Conservation (phyloP, 257 asterid species). For the Craterostigma plantagineum region DNA sequence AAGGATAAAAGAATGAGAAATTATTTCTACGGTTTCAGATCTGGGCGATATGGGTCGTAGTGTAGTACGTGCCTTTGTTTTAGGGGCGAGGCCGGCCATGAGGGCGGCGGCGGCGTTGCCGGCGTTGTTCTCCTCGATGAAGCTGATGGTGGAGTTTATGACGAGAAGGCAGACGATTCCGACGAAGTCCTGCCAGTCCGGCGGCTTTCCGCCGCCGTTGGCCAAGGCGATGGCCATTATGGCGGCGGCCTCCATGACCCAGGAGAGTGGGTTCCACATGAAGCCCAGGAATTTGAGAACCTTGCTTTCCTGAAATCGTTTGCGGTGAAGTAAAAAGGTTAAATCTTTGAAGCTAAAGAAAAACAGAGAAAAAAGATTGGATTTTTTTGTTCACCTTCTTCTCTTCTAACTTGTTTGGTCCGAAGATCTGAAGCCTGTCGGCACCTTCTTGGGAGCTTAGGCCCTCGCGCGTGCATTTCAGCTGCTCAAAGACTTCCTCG, state of each 20-base stretch:
- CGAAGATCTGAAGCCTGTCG: slow-evolving; percentile 3
- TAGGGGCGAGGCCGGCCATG: slow-evolving; percentile 35
- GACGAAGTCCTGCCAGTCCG: slow-evolving; percentile 90
- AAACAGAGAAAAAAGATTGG: neutral
- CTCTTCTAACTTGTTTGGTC: slow-evolving; percentile 5
- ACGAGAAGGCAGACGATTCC: slow-evolving; percentile 85
- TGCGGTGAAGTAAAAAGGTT: neutral
- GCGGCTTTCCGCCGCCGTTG: slow-evolving; percentile 79
- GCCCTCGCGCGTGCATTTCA: slow-evolving; percentile 2
- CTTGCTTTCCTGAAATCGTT: slow-evolving; percentile 50
- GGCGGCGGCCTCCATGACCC: slow-evolving; percentile 99
- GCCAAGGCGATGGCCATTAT: slow-evolving; percentile 90
- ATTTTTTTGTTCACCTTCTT: neutral
- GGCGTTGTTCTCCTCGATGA: slow-evolving; percentile 92
- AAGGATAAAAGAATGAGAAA: neutral
- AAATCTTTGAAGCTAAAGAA: neutral
- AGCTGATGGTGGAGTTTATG: slow-evolving; percentile 96
- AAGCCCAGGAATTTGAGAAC: slow-evolving; percentile 83
- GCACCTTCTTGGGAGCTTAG: neutral
- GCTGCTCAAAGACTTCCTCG: slow-evolving; percentile 6
- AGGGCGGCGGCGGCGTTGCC: slow-evolving; percentile 99
- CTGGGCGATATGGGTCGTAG: neutral
- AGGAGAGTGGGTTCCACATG: slow-evolving; percentile 99
- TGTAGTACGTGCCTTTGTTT: slow-evolving; percentile 37
- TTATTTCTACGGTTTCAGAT: neutral